These are phyloP conservation scores for Termitomyces sp. DNA, from an alignment of 768 basidiomycete species.

Conservation along the genomic window DNA sequence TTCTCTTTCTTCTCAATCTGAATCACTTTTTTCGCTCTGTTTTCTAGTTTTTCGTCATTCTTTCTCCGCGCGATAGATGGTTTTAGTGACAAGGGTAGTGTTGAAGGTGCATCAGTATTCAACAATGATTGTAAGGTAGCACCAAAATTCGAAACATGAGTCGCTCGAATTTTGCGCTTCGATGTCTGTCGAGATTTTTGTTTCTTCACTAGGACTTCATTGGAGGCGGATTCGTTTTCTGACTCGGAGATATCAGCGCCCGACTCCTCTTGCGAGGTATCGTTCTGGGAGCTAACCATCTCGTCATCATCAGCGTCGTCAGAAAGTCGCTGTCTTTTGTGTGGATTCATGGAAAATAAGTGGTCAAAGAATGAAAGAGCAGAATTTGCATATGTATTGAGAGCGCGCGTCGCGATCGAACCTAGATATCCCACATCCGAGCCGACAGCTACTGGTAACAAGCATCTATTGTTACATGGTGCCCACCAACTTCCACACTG, in stretches of 20 bases:
- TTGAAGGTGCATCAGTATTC: constrained; percentile 63
- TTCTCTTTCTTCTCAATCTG: constrained; percentile 68
- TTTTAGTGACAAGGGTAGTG: constrained; percentile 71
- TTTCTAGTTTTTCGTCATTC: constrained; percentile 73
- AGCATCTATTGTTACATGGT: constrained; percentile 7
- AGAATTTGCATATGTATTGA: constrained; percentile 6
- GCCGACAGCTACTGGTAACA: neutral
- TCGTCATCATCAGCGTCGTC: constrained; percentile 17
- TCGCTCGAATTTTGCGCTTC: constrained; percentile 81
- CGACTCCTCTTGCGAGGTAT: constrained; percentile 14
- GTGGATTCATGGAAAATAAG: constrained; percentile 34
- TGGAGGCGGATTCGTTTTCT: constrained; percentile 40
- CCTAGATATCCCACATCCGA: neutral
- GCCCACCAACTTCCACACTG: neutral
- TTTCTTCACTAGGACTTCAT: constrained; percentile 50
- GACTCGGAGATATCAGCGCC: constrained; percentile 4
- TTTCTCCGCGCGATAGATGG: constrained; percentile 63
- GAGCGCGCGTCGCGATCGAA: neutral
- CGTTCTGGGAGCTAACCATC: constrained; percentile 12
- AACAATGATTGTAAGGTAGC: constrained; percentile 68
- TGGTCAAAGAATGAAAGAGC: neutral
- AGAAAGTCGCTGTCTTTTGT: constrained; percentile 47
- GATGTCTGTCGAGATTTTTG: constrained; percentile 73
- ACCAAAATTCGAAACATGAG: constrained; percentile 69
- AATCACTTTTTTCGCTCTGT: constrained; percentile 64